Conservation (phyloP, 225 moss, liverwort and hornwort species). For the Rhytidiadelphus loreus region DNA sequence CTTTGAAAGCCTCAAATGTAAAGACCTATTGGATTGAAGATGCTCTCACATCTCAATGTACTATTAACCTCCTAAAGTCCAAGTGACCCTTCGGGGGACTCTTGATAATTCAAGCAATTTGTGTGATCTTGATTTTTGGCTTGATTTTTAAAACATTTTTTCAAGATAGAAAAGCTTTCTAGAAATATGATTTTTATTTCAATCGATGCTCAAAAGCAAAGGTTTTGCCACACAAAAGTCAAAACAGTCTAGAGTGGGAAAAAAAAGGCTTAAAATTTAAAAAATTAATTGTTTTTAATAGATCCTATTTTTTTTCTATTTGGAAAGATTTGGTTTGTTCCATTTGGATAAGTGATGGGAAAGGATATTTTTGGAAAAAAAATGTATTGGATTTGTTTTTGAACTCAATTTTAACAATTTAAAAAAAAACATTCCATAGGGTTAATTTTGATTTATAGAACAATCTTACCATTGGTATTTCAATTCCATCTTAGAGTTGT, state of each 20-base stretch:
- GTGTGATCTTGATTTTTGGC: too few species aligned
- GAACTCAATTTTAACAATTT: neutral
- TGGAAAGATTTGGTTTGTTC: neutral
- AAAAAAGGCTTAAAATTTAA: neutral
- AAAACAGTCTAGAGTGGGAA: fast-evolving
- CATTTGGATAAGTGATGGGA: neutral
- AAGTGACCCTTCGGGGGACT: fast-evolving
- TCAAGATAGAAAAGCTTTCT: fast-evolving
- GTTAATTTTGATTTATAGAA: neutral
- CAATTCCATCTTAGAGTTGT: neutral
- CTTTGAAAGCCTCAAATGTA: neutral
- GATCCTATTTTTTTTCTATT: too few species aligned
- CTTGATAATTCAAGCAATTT: fast-evolving
- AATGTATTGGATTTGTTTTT: neutral
- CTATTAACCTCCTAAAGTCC: fast-evolving
- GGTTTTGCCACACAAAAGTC: fast-evolving
- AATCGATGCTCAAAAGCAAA: fast-evolving
- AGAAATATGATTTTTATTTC: too few species aligned
- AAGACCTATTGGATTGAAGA: fast-evolving
- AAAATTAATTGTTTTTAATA: neutral
- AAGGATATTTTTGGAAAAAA: too few species aligned
- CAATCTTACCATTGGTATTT: neutral
- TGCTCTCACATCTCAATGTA: neutral
- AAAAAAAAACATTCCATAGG: neutral
- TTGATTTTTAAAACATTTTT: fast-evolving